Conservation (phyloP, 2,329 filamentous ascomycete species). For the Ophiosphaerella narmari region DNA sequence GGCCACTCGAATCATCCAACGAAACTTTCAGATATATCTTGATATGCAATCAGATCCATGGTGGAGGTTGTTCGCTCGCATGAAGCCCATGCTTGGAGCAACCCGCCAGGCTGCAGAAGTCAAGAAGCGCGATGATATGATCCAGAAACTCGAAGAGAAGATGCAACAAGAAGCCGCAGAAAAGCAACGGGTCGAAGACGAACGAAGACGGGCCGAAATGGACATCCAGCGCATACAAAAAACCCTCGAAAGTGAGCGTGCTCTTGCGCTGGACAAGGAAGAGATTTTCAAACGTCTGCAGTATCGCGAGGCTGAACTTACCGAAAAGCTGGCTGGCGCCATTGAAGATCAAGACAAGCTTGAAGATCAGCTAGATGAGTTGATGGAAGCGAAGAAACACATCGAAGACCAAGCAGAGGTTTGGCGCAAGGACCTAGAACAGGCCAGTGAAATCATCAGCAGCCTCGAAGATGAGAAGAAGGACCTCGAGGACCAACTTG, state of each 20-base stretch:
- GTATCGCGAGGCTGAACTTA: constrained; percentile 85
- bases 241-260: constrained; percentile 91
- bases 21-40: constrained; percentile 90
- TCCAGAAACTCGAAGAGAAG: constrained; percentile 81
- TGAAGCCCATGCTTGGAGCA: constrained; percentile 92
- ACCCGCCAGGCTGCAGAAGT: constrained; percentile 92
- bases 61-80: constrained; percentile 94
- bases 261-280: constrained; percentile 95
- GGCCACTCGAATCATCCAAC: constrained; percentile 90
- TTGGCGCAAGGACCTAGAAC: constrained; percentile 81
- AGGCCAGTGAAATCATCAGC: constrained; percentile 84
- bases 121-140: constrained; percentile 92
- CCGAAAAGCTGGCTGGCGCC: constrained; percentile 88
- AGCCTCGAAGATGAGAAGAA: constrained; percentile 86
- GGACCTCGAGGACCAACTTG: constrained; percentile 68
- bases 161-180: constrained; percentile 77
- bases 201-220: constrained; percentile 81
- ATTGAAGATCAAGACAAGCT: constrained; percentile 92
- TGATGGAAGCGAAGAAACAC: constrained; percentile 86
- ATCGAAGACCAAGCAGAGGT: constrained; percentile 83
- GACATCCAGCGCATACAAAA: constrained; percentile 92
- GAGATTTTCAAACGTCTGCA: constrained; percentile 98
- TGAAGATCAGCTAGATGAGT: constrained; percentile 88
- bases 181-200: constrained; percentile 83
- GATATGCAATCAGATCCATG: constrained; percentile 90